phyloP scores from a whole-genome alignment of 352 stramenopile species.

The Pythium phragmiticola region DNA sequence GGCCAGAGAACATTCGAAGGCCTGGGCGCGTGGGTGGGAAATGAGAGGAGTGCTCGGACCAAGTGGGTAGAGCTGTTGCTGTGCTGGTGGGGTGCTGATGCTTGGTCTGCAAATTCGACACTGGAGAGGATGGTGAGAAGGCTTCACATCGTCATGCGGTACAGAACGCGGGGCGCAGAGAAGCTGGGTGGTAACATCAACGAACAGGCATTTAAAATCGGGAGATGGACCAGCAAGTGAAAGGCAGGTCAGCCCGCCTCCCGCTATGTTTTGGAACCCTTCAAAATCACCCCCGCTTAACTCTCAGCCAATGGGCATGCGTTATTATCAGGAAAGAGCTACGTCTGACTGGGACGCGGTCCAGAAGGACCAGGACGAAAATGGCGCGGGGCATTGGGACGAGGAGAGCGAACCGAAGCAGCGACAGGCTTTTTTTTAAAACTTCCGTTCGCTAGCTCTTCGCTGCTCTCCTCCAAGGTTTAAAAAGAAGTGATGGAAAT shows the following conservation, averaged over 20 bases:
- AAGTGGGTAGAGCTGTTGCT: background rate
- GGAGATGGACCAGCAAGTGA: background rate
- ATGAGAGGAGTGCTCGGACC: background rate
- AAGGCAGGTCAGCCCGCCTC: background rate
- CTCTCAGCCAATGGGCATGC: slow-evolving; percentile 17
- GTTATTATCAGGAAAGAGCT: slow-evolving; percentile 10
- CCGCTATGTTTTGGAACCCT: background rate
- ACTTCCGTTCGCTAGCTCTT: too few species aligned
- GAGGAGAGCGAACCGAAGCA: background rate
- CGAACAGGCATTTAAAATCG: slow-evolving; percentile 14
- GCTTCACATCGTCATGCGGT: background rate
- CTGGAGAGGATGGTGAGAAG: slow-evolving; percentile 5
- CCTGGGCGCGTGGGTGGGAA: background rate
- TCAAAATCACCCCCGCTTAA: slow-evolving; percentile 10
- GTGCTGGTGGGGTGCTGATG: background rate
- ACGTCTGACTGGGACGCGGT: slow-evolving; percentile 1
- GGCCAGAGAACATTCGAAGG: slow-evolving; percentile 8
- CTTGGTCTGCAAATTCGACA: slow-evolving; percentile 24
- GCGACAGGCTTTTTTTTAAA: background rate
- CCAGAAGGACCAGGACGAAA: slow-evolving; percentile 11
- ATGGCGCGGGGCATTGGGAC: background rate
- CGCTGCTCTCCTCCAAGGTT: background rate
- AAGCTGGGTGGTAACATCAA: background rate
- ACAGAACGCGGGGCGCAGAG: background rate
- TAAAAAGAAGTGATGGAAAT: too few species aligned